A percentile compares a stretch with the other conserved stretches of the same genome.
Evolutionary conservation across 371 early-diverging fungal genomes (phyloP).

Genomic region (Mortierella sp.): DNA sequence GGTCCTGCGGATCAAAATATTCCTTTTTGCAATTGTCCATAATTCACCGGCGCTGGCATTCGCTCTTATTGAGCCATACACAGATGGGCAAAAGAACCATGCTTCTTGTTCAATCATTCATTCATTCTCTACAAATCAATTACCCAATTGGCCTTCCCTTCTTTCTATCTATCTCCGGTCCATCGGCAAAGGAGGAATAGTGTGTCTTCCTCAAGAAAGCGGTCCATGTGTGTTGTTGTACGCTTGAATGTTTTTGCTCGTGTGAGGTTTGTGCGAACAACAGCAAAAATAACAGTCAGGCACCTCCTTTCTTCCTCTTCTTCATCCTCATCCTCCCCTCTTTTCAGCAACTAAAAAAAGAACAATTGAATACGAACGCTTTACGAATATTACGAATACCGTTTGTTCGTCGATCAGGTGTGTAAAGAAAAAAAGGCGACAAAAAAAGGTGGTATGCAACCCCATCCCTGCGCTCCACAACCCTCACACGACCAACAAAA

Average conservation of each 20-base stretch:
- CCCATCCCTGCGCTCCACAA: slow-evolving; percentile 3
- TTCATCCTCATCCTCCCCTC: neutral
- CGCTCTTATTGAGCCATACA: neutral
- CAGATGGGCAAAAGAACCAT: neutral
- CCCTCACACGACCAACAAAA: slow-evolving; percentile 3
- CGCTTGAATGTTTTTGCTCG: neutral
- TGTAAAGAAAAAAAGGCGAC: neutral
- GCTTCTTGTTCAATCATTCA: neutral
- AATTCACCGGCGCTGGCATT: too few relatives aligned
- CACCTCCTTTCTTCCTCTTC: neutral
- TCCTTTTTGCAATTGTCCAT: too few relatives aligned
- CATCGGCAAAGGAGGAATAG: neutral
- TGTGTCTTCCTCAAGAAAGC: neutral
- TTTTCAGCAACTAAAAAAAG: neutral
- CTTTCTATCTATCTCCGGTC: neutral
- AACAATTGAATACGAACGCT: neutral
- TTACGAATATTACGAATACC: neutral
- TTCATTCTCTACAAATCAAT: too few relatives aligned
- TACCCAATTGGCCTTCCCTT: too few relatives aligned
- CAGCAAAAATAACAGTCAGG: neutral
- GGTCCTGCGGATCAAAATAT: neutral
- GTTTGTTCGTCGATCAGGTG: slow-evolving; percentile 1
- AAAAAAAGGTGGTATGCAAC: neutral
- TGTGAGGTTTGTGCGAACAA: neutral
- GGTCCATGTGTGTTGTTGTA: neutral